Evolutionary conservation across 2,329 filamentous ascomycete species (phyloP), one percentile per base, ranked within the genome.

Genomic region (Clonostachys chloroleuca): DNA sequence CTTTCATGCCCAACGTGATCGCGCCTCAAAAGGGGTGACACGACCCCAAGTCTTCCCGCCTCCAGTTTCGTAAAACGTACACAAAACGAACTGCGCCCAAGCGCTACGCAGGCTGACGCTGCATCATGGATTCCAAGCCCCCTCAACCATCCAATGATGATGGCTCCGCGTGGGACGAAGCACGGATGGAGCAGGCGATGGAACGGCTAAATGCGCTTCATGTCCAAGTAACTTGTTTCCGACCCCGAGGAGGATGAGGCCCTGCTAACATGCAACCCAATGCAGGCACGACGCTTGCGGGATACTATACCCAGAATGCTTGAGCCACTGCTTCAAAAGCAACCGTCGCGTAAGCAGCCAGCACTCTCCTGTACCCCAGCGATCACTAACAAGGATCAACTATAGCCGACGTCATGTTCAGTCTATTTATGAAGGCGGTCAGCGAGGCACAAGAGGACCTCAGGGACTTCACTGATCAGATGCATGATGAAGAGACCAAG

Each of bases 141-240:
- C 13, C 18, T 20, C 30, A 18, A 17, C 40, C 20, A 24, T 17
- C n/a, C 16, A 39, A 39, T 18, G 24, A 14, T 33, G 39, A 50
- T 45, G 54, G 49, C 36, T 18, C 14, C 14, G 17, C 61, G 9
- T 67, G 67, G 64, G 70, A 78, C 43, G 77, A 81, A 58, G 66
- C 71, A 47, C 70, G 70, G 49, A 65, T 81, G 7, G 69, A 75
- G 49, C 65, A 70, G 49, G 72, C 71, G 20, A 66, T 81, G 54
- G 64, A 74, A 54, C 68, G 72, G 34, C 66, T 82, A 45, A 76
- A 78, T 54, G 64, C 77, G 42, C 62, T 81, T n/a, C 76, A 81
- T 55, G 65, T 77, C 55, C 74, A 78, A 69, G 78, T 74, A 71
- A 30, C 24, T 30, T 34, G 46, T 43, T n/a, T n/a, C 34, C 12